Evolutionary conservation across 345 rosid genomes (phyloP), one percentile per base, ranked within the genome.

Genomic region (Acer negundo): DNA sequence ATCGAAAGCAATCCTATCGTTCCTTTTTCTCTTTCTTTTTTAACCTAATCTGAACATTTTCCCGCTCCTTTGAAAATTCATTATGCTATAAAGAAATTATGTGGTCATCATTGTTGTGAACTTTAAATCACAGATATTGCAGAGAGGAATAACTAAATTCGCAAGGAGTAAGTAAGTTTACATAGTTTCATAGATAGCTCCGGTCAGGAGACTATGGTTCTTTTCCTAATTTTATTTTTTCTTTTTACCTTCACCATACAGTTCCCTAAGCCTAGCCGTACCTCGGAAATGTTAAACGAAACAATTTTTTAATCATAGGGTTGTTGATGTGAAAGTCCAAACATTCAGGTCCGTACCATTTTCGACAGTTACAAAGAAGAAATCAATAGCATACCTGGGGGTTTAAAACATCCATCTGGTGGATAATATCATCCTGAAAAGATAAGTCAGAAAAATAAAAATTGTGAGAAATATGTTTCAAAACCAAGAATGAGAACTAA

Each of bases 361-460:
- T 31, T 40, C 53, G 9, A 66, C 24, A 31, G 46, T 24, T 26
- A 40, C 9, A 74, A 70, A 70, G 38, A 64, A 55, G 56, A 66
- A 65, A 49, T 64, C 28, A 72, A 64, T 19, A 75, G 72, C 76
- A 56, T 91, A 94, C 98, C 99, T 94, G 97, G 47, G 97, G 98
- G 78, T 90, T 96, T 77, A 96, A 81, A 24, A 87, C 96, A 80
- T 92, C 95, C 84, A 93, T 82, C 73, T 69, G 82, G 80, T 70
- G 79, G 63, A 92, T 83, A 68, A 94, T 88, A 73, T 90, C 88
- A 66, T 90, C 94, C 99, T 96, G 93, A 59, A 72, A 72, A 68
- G 74, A 42, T 16, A 42, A 46, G 35, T 63, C 47, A 76, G 49
- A 70, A 13, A 15, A 70, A 7, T 20, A 67, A 20, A 19, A 40